phyloP scores from a whole-genome alignment of 2,329 filamentous ascomycete species.

The Xylariaceae sp. region DNA sequence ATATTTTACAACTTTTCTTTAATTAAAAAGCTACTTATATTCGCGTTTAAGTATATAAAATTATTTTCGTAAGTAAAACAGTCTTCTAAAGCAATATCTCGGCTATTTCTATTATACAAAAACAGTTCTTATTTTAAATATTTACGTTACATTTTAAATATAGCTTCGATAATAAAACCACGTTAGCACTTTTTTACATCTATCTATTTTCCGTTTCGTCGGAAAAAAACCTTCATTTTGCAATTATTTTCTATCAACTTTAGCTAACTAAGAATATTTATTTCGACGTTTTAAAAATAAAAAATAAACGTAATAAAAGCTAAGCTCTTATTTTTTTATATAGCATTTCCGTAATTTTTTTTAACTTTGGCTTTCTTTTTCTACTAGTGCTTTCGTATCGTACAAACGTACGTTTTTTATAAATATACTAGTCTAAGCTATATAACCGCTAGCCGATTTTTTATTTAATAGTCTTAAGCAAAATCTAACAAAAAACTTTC shows the following conservation, averaged over 20 bases:
- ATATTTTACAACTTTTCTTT: neutral
- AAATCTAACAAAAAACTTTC: neutral
- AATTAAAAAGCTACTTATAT: neutral
- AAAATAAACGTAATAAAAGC: neutral
- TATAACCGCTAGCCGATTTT: neutral
- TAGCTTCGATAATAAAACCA: neutral
- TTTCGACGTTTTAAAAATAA: neutral
- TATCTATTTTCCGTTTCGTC: neutral
- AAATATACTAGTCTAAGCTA: neutral
- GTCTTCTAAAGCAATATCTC: neutral
- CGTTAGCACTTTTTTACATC: neutral
- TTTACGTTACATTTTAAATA: neutral
- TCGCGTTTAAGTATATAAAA: neutral
- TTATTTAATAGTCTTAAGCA: neutral
- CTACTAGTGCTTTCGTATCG: neutral
- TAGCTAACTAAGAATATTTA: neutral
- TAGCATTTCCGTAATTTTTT: neutral
- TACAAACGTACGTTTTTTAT: too few species aligned
- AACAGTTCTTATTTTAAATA: neutral
- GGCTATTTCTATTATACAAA: neutral
- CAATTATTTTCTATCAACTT: neutral
- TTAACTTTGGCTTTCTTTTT: neutral
- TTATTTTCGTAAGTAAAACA: neutral
- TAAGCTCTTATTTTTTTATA: neutral
- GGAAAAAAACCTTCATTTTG: neutral